These are phyloP conservation scores for Trichoderma sp. DNA, from an alignment of 2,329 filamentous ascomycete species.

Conservation along the genomic window DNA sequence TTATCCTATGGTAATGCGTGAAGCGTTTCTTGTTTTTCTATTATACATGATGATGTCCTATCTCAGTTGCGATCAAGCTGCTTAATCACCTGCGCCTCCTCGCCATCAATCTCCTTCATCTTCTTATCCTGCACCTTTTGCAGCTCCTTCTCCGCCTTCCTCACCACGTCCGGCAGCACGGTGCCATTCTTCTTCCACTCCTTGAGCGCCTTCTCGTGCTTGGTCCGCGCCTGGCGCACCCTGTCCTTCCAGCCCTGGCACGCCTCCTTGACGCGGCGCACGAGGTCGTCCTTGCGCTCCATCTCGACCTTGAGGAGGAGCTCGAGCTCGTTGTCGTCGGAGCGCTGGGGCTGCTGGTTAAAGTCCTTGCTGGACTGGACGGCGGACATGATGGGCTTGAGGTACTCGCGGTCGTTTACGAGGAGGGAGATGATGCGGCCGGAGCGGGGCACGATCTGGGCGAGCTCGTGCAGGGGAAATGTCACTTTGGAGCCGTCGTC, in stretches of 20 bases:
- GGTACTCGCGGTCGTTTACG: constrained; percentile 48
- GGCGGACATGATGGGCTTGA: constrained; percentile 61
- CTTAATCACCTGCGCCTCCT: constrained; percentile 54
- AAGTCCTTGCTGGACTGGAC: constrained; percentile 57
- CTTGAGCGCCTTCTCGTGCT: constrained; percentile 54
- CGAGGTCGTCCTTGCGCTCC: constrained; percentile 54
- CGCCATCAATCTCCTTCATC: constrained; percentile 54
- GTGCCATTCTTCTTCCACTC: constrained; percentile 51
- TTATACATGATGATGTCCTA: background rate
- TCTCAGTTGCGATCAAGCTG: constrained; percentile 41
- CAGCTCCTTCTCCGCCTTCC: constrained; percentile 52
- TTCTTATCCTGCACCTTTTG: constrained; percentile 58
- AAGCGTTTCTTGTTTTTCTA: background rate
- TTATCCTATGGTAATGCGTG: background rate
- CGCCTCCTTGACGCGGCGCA: constrained; percentile 49
- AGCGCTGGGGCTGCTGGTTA: constrained; percentile 64
- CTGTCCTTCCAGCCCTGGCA: constrained; percentile 57
- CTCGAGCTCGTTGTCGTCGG: constrained; percentile 63
- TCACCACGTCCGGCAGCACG: constrained; percentile 53
- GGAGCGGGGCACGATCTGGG: constrained; percentile 55
- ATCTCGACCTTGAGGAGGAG: constrained; percentile 58
- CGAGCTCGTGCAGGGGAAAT: constrained; percentile 60
- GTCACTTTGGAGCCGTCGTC: constrained; percentile 34
- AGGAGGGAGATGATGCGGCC: constrained; percentile 49
- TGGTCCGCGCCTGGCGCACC: constrained; percentile 52